phyloP scores from a whole-genome alignment of 768 basidiomycete genomes.

The Polyporus arcularius region DNA sequence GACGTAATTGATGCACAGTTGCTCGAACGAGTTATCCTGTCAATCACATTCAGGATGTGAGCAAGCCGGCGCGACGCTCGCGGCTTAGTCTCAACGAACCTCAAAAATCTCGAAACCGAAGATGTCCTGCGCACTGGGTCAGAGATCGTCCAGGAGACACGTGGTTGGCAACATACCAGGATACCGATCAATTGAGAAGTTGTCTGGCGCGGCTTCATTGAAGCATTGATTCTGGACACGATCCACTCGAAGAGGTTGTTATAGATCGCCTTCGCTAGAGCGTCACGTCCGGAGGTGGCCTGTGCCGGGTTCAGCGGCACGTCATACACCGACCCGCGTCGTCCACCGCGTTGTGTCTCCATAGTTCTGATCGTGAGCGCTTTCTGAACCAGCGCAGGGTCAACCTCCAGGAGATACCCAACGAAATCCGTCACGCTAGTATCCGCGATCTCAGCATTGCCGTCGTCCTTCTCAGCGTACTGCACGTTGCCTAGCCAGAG shows the following conservation, averaged over 20 bases:
- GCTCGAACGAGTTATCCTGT: conserved; percentile 93
- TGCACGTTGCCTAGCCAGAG: conserved; percentile 98
- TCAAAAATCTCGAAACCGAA: conserved; percentile 99
- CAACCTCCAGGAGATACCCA: conserved; percentile 90
- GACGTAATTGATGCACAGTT: conserved; percentile 99
- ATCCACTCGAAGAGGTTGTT: conserved; percentile 99
- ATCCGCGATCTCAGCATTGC: conserved; percentile 81
- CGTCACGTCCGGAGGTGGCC: conserved; percentile 86
- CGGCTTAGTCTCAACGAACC: conserved; percentile 39
- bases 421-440: conserved; percentile 92
- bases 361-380: conserved; percentile 82
- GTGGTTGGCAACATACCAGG: conserved; percentile 49
- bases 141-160: conserved; percentile 1
- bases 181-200: conserved; percentile 89
- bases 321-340: conserved; percentile 95
- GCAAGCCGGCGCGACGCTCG: neutral
- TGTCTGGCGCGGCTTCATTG: conserved; percentile 85
- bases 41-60: conserved; percentile 3
- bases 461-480: conserved; percentile 85
- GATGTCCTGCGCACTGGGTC: conserved; percentile 65
- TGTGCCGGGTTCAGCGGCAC: conserved; percentile 94
- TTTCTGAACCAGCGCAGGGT: conserved; percentile 78
- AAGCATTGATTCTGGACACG: conserved; percentile 91
- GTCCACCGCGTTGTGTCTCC: conserved; percentile 91
- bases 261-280: conserved; percentile 93